These are phyloP conservation scores for Gossypium longicalyx DNA, from an alignment of 345 rosid species.

Conservation along the genomic window DNA sequence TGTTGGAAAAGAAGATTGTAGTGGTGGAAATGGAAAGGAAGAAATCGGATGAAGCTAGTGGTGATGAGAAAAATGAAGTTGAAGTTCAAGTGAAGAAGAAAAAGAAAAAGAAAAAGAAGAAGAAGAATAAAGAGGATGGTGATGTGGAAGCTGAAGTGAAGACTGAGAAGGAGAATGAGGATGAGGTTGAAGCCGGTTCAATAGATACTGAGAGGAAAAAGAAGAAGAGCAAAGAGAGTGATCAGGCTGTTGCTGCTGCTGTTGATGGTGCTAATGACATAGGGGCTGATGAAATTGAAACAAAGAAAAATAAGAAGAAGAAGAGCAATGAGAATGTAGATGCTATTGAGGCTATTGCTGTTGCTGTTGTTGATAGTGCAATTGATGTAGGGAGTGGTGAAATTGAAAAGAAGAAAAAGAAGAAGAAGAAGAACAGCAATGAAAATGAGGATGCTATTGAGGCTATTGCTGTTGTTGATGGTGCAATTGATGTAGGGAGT, in stretches of 20 bases:
- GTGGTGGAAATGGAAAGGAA: constrained; percentile 7
- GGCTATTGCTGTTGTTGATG: neutral
- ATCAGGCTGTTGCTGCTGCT: neutral
- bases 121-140: constrained; percentile 44
- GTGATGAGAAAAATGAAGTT: constrained; percentile 45
- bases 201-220: constrained; percentile 31
- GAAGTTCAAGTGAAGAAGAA: constrained; percentile 26
- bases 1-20: constrained; percentile 16
- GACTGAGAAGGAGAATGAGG: constrained; percentile 43
- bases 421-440: neutral
- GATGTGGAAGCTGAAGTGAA: constrained; percentile 27
- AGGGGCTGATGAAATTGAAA: constrained; percentile 26
- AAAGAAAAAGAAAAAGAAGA: constrained; percentile 36
- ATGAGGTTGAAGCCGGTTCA: constrained; percentile 28
- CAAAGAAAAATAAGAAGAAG: constrained; percentile 27
- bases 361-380: constrained; percentile 21
- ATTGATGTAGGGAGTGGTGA: constrained; percentile 28
- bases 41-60: constrained; percentile 39
- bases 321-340: constrained; percentile 54
- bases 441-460: neutral
- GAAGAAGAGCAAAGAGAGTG: neutral
- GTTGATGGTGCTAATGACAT: neutral
- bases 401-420: neutral
- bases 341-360: constrained; percentile 29
- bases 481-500: neutral